A percentile compares a stretch with the other conserved stretches of the same genome.
Evolutionary conservation across 2,329 filamentous ascomycete genomes (phyloP).

Genomic region (Trichoderma sp.): DNA sequence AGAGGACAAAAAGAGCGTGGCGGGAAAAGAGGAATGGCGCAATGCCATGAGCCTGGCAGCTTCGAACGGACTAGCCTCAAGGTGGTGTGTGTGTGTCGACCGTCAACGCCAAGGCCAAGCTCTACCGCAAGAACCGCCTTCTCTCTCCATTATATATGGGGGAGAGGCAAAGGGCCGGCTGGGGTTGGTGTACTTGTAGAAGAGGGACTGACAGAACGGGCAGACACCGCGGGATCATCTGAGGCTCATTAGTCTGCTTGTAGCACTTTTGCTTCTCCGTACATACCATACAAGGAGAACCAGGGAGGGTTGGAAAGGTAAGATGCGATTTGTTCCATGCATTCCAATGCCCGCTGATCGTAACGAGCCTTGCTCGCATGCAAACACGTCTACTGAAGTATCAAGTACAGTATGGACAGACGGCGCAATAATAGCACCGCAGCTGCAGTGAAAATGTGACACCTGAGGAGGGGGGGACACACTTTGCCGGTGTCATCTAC

Average conservation of each 20-base stretch:
- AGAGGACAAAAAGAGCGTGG: background rate
- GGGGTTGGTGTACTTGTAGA: background rate
- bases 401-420: background rate
- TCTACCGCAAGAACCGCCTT: background rate
- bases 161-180: background rate
- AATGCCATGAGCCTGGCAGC: background rate
- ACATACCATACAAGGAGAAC: background rate
- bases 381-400: too few relatives aligned
- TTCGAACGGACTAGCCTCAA: background rate
- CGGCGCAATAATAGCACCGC: background rate
- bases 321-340: background rate
- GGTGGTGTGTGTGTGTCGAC: background rate
- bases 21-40: conserved; percentile 15
- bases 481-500: background rate
- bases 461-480: background rate
- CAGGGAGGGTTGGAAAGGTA: background rate
- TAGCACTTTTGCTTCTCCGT: conserved; percentile 4
- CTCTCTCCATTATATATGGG: background rate
- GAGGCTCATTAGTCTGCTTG: background rate
- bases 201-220: background rate
- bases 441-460: background rate
- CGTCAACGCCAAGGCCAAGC: conserved; percentile 3
- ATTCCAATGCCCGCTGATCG: background rate
- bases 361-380: background rate
- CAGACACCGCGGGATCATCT: conserved; percentile 14